Evolutionary conservation across 2,329 filamentous ascomycete species (phyloP), one percentile per base, ranked within the genome.

Genomic region (Ascochyta rabiei): DNA sequence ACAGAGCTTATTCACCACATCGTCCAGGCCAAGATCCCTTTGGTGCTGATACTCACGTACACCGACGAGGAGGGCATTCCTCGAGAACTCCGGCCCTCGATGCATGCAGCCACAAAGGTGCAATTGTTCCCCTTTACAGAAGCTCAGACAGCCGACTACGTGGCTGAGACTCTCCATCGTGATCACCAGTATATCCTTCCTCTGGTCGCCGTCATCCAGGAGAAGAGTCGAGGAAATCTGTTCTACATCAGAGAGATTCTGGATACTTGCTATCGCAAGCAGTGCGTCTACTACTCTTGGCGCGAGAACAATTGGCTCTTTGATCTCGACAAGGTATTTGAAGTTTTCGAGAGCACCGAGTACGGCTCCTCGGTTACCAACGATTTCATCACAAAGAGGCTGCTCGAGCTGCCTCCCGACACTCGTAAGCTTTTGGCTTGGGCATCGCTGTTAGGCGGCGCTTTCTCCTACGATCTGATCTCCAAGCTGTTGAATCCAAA

Each of bases 241-340:
- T 97, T 96, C 68, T 96, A 95, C 68, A 89, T 96, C 73, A 84
- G 91, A 50, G 91, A 96, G 75, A 96, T 97, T 84, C 83, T 97
- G 4, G 90, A 90, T 68, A 88, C 89, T 3, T 96, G 91, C 71
- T 88, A 96, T 72, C 86, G 90, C 35, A 95, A 91, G 69, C 88
- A 88, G 62, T 96, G 90, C 72, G 89, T 97, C 44, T 96, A 88
- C 84, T 97, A 96, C 74, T 91, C 92, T 58, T 96, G 95, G 81
- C 87, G 86, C 63, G 85, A 89, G 60, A 90, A 87, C 41, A 82
- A 84, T 40, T 98, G 93, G 93, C 44, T 67, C 24, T 97, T 88
- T 70, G 89, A 96, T 68, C 78, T 97, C 10, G 92, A 97, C 73
- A 86, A 84, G 60, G 85, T 97, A 1, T 96, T 96, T 68, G 86